Evolutionary conservation across 306 rosid genomes (phyloP).

Genomic region (Datisca glomerata): DNA sequence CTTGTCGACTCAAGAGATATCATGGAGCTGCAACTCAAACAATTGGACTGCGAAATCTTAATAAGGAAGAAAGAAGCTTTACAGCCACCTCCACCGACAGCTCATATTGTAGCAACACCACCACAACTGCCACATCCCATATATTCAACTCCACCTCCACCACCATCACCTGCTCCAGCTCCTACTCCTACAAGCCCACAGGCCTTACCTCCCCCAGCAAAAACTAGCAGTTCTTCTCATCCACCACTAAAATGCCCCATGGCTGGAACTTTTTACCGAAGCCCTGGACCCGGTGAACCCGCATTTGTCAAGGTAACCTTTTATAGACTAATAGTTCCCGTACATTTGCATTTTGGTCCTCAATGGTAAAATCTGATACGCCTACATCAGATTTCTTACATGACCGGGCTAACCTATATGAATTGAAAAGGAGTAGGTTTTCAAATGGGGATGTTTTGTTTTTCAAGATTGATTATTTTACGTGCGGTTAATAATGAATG

Average conservation of each 20-base stretch:
- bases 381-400: no score
- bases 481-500: no score
- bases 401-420: no score
- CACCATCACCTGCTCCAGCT: constrained; percentile 23
- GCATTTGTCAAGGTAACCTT: constrained; percentile 73
- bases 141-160: constrained; percentile 16
- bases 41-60: constrained; percentile 45
- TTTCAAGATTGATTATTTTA: no score
- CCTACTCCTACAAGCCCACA: constrained; percentile 36
- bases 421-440: no score
- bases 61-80: constrained; percentile 71
- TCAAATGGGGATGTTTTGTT: no score
- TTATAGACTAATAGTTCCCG: no score
- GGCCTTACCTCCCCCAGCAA: constrained; percentile 39
- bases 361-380: no score
- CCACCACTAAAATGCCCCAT: constrained; percentile 64
- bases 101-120: constrained; percentile 8
- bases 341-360: no score
- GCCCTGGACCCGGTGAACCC: constrained; percentile 70
- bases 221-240: constrained; percentile 53
- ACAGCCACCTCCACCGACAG: constrained; percentile 37
- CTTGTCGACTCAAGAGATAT: constrained; percentile 87
- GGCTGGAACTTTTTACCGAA: constrained; percentile 81
- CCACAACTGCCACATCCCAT: constrained; percentile 23
- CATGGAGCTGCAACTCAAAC: constrained; percentile 62